Base-by-base conservation (phyloP, 2,329 filamentous ascomycete species). In the Xylaria multiplex region DNA sequence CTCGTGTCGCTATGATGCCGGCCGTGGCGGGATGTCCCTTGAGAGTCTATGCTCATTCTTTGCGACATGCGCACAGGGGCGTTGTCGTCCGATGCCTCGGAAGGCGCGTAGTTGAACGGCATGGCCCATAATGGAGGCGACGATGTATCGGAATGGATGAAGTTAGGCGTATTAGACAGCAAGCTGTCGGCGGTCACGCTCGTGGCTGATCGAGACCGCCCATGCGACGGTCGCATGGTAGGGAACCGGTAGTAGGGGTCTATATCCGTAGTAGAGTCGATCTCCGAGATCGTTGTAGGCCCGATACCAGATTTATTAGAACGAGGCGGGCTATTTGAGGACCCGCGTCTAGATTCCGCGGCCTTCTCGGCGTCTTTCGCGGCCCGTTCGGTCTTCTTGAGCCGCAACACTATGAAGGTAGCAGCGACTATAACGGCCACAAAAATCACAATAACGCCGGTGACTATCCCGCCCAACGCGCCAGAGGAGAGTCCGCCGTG, bases 401-500 rank as follows among this genome's bases (percentile, higher is more conserved):
- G 79, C 9, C 81, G 82, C 1, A 82, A 79, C 52, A 88, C 78
- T 53, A 88, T 81, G 55, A 86, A 75, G 65, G 79, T 83, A 2
- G 84, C 78, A 0, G 80, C 80, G 2, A 80, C 76, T 6, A 88
- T 45, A 11, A 87, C 78, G 30, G 83, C 76, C 1, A 85, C 62
- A 2, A 88, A 76, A 11, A 88, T 72, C 0, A 78, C 80, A 2
- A 85, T 76, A 13, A 82, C 82, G 1, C 84, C 86, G 2, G 81
- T 83, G 40, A 88, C 79, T 24, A 88, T 86, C 2, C 86, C 86
- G 2, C 82, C 85, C 2, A 88, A 76, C 30, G 82, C 78, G 0
- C 75, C 79, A 0, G 71, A 74, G 6, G 80, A 79, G 24, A 85
- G 75, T n/a, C 75, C 70, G 49, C 77, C 72, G 8, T 67, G 69